Base-by-base conservation (phyloP, 768 basidiomycete species). In the Mycena metata region DNA sequence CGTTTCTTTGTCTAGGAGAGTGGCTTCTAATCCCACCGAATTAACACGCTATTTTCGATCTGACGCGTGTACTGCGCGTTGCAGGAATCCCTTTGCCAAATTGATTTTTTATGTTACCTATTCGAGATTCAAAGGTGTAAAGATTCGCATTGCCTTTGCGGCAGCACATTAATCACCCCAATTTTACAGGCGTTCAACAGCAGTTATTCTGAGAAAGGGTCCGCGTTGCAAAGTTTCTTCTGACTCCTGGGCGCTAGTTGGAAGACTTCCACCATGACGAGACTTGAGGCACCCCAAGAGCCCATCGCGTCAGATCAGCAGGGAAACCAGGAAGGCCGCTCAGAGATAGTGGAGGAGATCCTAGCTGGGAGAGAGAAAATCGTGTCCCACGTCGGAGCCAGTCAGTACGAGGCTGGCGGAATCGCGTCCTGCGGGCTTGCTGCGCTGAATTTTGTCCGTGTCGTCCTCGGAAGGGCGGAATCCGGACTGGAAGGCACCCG, bases 341-440 rank as follows among this genome's bases (percentile, higher is more conserved):
- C 62, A 21, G 23, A 35, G 17, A 54, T 51, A 41, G 52, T 68
- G 5, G 59, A 70, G 39, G 68, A 71, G 45, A 68, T 76, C 43
- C 72, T 76, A 12, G 63, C 67, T 7, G 80, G 79, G 51, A 77
- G 78, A 35, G 80, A 81, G 64, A 73, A 76, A 43, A 78, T 86
- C 41, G 80, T 86, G 45, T 86, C 85, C 2, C 82, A 85, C 67
- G 76, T 73, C 7, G 86, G 89, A 19, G 83, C 86, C 15, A 86
- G 90, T 50, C 90, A 91, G 69, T 91, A 90, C 66, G 69, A 63
- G 2, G 77, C 77, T n/a, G 80, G 82, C 13, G 81, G 83, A 7
- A 76, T 77, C 35, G 86, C 90, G 46, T 84, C 90, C 3, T 92
- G 90, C 67, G 91, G 91, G 19, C 81, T 92, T 26, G 90, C 91